Base-by-base conservation (phyloP, 1,284 basidiomycete genomes). In the Puccinia novopanici region DNA sequence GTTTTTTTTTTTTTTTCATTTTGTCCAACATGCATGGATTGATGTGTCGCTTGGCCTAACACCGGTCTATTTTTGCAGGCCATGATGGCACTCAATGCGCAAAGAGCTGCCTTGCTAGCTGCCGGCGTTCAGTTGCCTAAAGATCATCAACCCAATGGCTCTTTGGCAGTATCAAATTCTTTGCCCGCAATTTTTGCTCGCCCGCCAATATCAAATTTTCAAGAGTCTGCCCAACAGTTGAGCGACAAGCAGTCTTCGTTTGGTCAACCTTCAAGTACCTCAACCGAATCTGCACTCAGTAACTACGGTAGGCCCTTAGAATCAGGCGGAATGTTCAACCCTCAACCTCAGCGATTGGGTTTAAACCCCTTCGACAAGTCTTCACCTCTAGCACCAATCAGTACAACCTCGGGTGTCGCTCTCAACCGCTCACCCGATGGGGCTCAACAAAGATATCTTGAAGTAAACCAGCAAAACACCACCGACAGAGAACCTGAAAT, bases 51-150 rank as follows among this genome's bases (percentile, higher is more conserved):
- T 5, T 27, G 54, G 10, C 30, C n/a, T 67, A 37, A 50, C 52
- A 4, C 34, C 19, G 5, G 15, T 13, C 15, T 77, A 19, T 50
- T n/a, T 30, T 54, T 77, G n/a, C 22, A 77, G 75, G 75, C 75
- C 5, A 68, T 77, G 75, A 77, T 77, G 61, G 75, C 75, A 4
- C 27, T 77, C 13, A 77, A 77, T 50, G 75, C 75, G 2, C 75
- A 77, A 68, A 50, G 75, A 54, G 75, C 75, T 57, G 75, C 75
- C 19, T 42, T 68, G 24, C 37, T 77, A 37, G 75, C 75, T n/a
- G 75, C 75, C 22, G 63, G 71, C 54, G 71, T 73, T 15, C 50
- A 27, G n/a, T 13, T 73, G 1, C 45, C 71, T 10, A 73, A 73
- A 55, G 71, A 73, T 4, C n/a, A n/a, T n/a, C 52, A 34, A 30